These are phyloP conservation scores for Scheffersomyces segobiensis DNA, from an alignment of 1,139 yeast genomes.

Conservation along the genomic window DNA sequence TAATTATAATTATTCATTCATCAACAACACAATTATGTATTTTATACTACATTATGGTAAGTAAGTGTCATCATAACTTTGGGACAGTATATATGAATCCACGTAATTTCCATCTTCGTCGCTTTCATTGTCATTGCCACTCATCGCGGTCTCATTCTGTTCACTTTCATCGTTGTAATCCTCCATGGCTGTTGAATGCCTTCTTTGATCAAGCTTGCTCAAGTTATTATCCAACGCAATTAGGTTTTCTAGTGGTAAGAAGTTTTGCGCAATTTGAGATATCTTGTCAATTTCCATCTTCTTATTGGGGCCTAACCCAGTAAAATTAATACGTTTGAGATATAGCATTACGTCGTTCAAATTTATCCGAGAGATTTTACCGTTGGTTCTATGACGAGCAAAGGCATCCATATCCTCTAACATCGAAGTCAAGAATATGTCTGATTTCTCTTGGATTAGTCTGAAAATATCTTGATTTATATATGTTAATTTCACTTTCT, in stretches of 20 bases:
- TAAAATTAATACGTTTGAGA: constrained; percentile 34
- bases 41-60: background rate
- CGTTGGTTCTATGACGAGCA: constrained; percentile 24
- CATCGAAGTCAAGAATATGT: constrained; percentile 13
- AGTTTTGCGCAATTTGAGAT: constrained; percentile 34
- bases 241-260: constrained; percentile 39
- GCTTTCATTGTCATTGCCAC: background rate
- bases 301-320: constrained; percentile 16
- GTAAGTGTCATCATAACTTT: background rate
- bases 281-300: constrained; percentile 23
- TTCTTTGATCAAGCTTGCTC: constrained; percentile 6
- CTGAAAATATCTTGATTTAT: constrained; percentile 5
- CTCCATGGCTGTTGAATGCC: background rate
- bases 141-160: too few relatives aligned
- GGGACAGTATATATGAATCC: background rate
- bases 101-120: background rate
- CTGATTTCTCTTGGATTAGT: constrained; percentile 14
- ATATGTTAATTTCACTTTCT: constrained; percentile 6
- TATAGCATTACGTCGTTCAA: constrained; percentile 38
- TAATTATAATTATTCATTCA: background rate
- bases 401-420: constrained; percentile 20
- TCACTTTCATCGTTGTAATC: background rate
- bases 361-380: constrained; percentile 24
- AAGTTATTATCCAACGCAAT: constrained; percentile 36
- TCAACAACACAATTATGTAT: background rate